phyloP scores from a whole-genome alignment of 371 early-diverging fungal species.

The Apophysomyces trapeziformis region DNA sequence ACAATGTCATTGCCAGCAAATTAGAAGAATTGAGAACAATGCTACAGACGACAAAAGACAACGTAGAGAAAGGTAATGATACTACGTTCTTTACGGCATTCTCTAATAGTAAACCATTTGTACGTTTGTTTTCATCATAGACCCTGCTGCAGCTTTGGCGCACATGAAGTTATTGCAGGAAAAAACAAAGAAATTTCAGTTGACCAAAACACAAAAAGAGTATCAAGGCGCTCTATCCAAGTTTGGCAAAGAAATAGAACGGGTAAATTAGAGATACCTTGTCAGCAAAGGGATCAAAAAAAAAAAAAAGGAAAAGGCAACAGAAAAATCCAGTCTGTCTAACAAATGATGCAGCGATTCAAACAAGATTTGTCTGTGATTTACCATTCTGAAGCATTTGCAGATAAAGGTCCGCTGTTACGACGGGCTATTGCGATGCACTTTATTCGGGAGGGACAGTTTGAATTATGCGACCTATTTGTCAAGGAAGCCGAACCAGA shows the following conservation, averaged over 20 bases:
- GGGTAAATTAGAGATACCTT: conserved; percentile 34
- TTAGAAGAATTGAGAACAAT: conserved; percentile 20
- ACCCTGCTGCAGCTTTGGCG: conserved; percentile 6
- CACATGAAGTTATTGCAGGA: conserved; percentile 21
- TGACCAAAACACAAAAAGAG: conserved; percentile 71
- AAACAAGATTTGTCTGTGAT: conserved; percentile 63
- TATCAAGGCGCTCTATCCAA: conserved; percentile 64
- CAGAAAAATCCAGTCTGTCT: neutral
- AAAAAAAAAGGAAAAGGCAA: neutral
- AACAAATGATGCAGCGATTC: conserved; percentile 51
- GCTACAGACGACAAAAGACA: conserved; percentile 28
- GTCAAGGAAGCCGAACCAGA: conserved; percentile 48
- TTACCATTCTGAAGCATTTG: conserved; percentile 71
- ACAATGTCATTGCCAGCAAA: conserved; percentile 23
- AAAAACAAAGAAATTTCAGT: conserved; percentile 26
- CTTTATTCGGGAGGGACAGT: conserved; percentile 89
- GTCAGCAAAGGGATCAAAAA: no score
- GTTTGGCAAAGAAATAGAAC: conserved; percentile 80
- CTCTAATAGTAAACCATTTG: conserved; percentile 6
- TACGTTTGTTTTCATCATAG: neutral
- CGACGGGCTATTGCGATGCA: conserved; percentile 70
- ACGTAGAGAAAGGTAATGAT: conserved; percentile 28
- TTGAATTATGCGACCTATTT: conserved; percentile 72
- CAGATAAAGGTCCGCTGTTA: conserved; percentile 63
- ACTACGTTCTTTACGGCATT: neutral